Conservation (phyloP, 2,329 filamentous ascomycete genomes). For the Endoconidiophora polonica region DNA sequence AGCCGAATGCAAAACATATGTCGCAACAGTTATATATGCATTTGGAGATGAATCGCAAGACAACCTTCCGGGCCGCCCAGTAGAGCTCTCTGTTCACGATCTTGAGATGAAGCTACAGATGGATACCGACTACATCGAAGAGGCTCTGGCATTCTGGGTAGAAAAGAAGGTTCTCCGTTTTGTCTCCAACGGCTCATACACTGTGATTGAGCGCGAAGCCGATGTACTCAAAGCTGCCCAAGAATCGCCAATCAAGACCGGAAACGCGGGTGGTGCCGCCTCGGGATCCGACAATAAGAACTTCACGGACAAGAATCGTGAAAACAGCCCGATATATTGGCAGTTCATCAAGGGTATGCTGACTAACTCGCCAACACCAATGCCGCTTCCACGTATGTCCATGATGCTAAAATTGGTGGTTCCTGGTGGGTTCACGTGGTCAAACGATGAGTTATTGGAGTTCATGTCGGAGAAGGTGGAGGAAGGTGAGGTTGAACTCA, state of each 20-base stretch:
- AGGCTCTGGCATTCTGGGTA: constrained; percentile 57
- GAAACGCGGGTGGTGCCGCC: constrained; percentile 18
- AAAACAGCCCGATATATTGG: constrained; percentile 55
- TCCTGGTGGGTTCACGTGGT: constrained; percentile 74
- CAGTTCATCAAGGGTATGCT: constrained; percentile 91
- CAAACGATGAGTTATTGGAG: constrained; percentile 70
- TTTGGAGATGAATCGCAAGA: constrained; percentile 31
- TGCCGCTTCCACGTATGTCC: constrained; percentile 64
- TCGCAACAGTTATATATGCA: constrained; percentile 73
- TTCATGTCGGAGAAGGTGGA: constrained; percentile 67
- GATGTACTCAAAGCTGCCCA: not conserved
- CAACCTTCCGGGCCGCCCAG: constrained; percentile 23
- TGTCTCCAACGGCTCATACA: constrained; percentile 36
- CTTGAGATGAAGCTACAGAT: constrained; percentile 47
- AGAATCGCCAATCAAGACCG: not conserved
- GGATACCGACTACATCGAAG: constrained; percentile 53
- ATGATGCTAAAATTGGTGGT: constrained; percentile 95
- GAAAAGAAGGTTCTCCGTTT: constrained; percentile 48
- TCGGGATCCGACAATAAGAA: constrained; percentile 23
- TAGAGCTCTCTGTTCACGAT: constrained; percentile 26
- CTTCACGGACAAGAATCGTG: constrained; percentile 35
- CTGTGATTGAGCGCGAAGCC: constrained; percentile 43
- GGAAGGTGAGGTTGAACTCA: constrained; percentile 51
- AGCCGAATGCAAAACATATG: constrained; percentile 63
- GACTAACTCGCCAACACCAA: constrained; percentile 67